A percentile compares a stretch with the other conserved stretches of the same genome.
These are phyloP conservation scores for Albizia julibrissin DNA, from an alignment of 306 rosid genomes.

Conservation along the genomic window DNA sequence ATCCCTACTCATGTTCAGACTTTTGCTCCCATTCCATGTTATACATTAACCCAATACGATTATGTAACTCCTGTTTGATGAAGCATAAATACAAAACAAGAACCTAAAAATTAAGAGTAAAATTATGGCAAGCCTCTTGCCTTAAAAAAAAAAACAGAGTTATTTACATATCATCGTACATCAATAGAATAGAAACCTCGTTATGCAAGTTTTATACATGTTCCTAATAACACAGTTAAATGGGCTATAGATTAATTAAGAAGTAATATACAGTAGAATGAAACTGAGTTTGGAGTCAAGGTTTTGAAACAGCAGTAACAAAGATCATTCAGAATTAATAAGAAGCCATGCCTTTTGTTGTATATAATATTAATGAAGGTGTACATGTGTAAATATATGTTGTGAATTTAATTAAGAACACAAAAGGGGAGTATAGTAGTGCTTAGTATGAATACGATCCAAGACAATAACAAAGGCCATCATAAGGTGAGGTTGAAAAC, in stretches of 20 bases:
- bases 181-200: background rate
- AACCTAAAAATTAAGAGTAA: background rate
- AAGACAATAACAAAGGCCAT: conserved; percentile 52
- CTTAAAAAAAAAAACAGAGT: no score
- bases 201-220: background rate
- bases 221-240: background rate
- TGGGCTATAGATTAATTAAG: background rate
- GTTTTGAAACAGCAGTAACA: background rate
- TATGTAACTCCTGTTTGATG: background rate
- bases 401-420: conserved; percentile 40
- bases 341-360: background rate
- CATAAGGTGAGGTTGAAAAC: conserved; percentile 37
- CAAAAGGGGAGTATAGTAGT: conserved; percentile 42
- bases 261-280: background rate
- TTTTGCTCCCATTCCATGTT: background rate
- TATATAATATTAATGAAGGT: background rate
- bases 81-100: background rate
- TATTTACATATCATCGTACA: background rate
- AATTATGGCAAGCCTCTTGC: no score
- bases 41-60: background rate
- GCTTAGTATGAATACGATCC: conserved; percentile 49
- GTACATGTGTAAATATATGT: background rate
- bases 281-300: background rate
- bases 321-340: background rate
- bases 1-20: background rate